A percentile compares a stretch with the other conserved stretches of the same genome.
These are phyloP conservation scores for Xylaria intraflava DNA, from an alignment of 495 filamentous ascomycete genomes.

Conservation along the genomic window DNA sequence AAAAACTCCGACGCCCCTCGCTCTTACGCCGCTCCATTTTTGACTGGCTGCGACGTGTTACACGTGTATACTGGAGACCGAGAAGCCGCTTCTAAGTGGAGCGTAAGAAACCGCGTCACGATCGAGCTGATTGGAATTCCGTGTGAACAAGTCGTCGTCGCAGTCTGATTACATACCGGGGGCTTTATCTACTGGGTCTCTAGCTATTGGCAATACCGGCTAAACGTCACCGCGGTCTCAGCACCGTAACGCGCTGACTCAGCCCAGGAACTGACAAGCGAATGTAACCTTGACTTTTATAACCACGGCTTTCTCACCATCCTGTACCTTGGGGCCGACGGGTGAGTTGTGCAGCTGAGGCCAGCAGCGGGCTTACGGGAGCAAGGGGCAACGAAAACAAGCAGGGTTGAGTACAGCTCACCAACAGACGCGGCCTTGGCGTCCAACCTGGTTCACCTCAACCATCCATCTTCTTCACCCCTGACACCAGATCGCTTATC, in stretches of 20 bases:
- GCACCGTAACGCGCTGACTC: background rate
- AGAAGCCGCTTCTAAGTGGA: background rate
- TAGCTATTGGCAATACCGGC: background rate
- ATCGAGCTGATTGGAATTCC: background rate
- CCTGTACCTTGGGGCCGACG: background rate
- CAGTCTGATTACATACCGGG: background rate
- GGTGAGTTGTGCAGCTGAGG: background rate
- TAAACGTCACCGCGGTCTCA: no score
- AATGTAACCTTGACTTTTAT: background rate
- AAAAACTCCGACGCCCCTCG: background rate
- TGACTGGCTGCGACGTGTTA: slow-evolving; percentile 6
- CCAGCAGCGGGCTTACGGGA: background rate
- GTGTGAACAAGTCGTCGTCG: background rate
- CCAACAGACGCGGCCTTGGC: background rate
- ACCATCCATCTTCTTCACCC: background rate
- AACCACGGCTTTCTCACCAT: background rate
- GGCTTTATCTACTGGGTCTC: background rate
- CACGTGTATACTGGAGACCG: slow-evolving; percentile 15
- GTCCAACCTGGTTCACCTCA: background rate
- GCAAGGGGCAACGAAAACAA: background rate
- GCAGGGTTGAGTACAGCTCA: background rate
- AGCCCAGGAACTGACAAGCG: background rate
- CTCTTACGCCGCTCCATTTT: background rate
- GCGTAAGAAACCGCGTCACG: background rate
- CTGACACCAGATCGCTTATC: background rate